phyloP scores from a whole-genome alignment of 1,139 yeast species.

The Geotrichum phurueaensis region DNA sequence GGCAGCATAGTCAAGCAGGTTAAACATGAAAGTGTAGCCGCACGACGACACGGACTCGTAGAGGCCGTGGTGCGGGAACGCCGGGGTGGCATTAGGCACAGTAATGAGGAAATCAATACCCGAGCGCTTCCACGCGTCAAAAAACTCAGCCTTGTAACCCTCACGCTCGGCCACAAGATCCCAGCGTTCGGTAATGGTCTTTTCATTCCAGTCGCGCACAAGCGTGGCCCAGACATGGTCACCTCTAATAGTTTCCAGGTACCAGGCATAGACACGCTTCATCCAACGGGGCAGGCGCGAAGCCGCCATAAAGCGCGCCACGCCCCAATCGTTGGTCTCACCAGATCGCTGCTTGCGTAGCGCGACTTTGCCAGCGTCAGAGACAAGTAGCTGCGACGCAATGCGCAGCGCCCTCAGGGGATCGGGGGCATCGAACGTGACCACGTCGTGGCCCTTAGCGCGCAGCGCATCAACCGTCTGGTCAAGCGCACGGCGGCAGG shows the following conservation, averaged over 20 bases:
- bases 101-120: conserved; percentile 38
- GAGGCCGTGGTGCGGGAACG: conserved; percentile 38
- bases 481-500: conserved; percentile 51
- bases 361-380: conserved; percentile 35
- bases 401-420: conserved; percentile 38
- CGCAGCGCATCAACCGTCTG: conserved; percentile 43
- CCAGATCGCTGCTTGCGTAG: conserved; percentile 33
- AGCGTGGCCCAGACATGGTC: conserved; percentile 40
- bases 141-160: conserved; percentile 35
- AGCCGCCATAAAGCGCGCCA: conserved; percentile 32
- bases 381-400: conserved; percentile 37
- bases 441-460: conserved; percentile 54
- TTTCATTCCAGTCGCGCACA: conserved; percentile 37
- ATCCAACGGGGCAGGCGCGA: conserved; percentile 35
- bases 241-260: conserved; percentile 31
- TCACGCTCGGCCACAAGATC: conserved; percentile 38
- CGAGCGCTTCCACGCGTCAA: conserved; percentile 35
- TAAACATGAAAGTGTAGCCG: conserved; percentile 55
- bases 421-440: conserved; percentile 52
- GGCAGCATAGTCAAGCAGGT: conserved; percentile 52
- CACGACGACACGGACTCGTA: conserved; percentile 37
- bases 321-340: conserved; percentile 39
- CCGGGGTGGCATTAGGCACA: conserved; percentile 40
- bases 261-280: conserved; percentile 37
- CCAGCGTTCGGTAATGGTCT: conserved; percentile 38